phyloP scores from a whole-genome alignment of 2,329 filamentous ascomycete genomes.

The Stemphylium vesicarium region DNA sequence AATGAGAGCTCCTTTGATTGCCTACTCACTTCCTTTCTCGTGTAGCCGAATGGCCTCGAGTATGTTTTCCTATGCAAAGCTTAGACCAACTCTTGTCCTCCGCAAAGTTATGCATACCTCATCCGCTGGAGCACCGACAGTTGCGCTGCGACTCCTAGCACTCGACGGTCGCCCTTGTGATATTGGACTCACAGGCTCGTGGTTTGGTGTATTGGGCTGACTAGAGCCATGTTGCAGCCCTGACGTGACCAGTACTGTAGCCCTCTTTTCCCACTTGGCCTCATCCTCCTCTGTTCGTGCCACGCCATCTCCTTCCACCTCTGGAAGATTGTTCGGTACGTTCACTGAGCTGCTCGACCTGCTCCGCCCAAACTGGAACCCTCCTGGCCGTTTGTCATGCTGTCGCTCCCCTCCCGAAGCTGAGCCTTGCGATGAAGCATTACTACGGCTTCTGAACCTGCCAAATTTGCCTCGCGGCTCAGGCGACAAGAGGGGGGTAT shows the following conservation, averaged over 20 bases:
- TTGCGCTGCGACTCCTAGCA: slow-evolving; percentile 41
- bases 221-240: slow-evolving; percentile 50
- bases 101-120: slow-evolving; percentile 43
- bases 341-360: slow-evolving; percentile 68
- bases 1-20: background rate
- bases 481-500: slow-evolving; percentile 37
- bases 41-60: slow-evolving; percentile 96
- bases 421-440: slow-evolving; percentile 32
- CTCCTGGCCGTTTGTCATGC: slow-evolving; percentile 65
- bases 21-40: slow-evolving; percentile 69
- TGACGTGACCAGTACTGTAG: slow-evolving; percentile 79
- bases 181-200: slow-evolving; percentile 29
- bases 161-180: slow-evolving; percentile 10
- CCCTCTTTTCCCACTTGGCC: slow-evolving; percentile 88
- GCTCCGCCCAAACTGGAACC: slow-evolving; percentile 69
- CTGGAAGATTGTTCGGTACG: slow-evolving; percentile 80
- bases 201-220: slow-evolving; percentile 38
- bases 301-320: slow-evolving; percentile 63
- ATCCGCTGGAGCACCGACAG: slow-evolving; percentile 46
- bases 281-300: slow-evolving; percentile 53
- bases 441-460: slow-evolving; percentile 44
- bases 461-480: slow-evolving; percentile 35
- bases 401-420: slow-evolving; percentile 17
- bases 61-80: slow-evolving; percentile 64
- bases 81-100: slow-evolving; percentile 20